Evolutionary conservation across 176 grass and related monocot species (phyloP).

Genomic region (Aegilops bicornis): DNA sequence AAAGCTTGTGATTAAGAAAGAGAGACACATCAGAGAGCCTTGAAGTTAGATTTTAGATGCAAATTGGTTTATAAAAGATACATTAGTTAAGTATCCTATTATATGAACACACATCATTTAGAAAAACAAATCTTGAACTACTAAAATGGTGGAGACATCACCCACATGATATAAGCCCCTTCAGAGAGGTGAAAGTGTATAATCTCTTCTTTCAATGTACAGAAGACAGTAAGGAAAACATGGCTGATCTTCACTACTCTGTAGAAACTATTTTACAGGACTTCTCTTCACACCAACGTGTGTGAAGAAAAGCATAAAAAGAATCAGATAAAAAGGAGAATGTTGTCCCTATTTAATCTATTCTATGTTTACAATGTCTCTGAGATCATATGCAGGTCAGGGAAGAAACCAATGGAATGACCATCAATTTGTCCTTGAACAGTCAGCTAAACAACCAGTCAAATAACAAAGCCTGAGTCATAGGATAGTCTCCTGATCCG

Average conservation of each 20-base stretch:
- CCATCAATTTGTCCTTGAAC: not conserved
- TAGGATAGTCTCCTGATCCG: slow-evolving; percentile 1
- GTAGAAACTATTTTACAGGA: slow-evolving; percentile 34
- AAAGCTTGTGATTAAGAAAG: not conserved
- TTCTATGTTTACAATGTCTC: slow-evolving; percentile 45
- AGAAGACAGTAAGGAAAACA: slow-evolving; percentile 13
- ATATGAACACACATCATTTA: not conserved
- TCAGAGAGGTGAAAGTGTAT: not conserved
- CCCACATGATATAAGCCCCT: slow-evolving; percentile 9
- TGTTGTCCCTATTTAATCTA: slow-evolving; percentile 18
- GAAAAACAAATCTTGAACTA: not conserved
- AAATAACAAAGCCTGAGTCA: slow-evolving; percentile 13
- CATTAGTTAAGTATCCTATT: not conserved
- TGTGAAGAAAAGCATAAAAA: not conserved
- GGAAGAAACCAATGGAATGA: not conserved
- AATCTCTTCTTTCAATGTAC: slow-evolving; percentile 13
- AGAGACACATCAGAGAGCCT: not conserved
- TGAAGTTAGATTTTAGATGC: not conserved
- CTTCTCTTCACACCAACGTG: slow-evolving; percentile 12
- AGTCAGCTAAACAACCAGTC: not conserved
- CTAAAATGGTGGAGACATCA: not conserved
- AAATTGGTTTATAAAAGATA: not conserved
- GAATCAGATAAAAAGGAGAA: not conserved
- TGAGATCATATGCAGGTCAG: not conserved
- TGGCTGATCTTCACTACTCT: slow-evolving; percentile 26